Percentiles rank a stretch among this genome's conserved stretches.
phyloP scores from a whole-genome alignment of 2,329 filamentous ascomycete species.

The Colletotrichum sojae region DNA sequence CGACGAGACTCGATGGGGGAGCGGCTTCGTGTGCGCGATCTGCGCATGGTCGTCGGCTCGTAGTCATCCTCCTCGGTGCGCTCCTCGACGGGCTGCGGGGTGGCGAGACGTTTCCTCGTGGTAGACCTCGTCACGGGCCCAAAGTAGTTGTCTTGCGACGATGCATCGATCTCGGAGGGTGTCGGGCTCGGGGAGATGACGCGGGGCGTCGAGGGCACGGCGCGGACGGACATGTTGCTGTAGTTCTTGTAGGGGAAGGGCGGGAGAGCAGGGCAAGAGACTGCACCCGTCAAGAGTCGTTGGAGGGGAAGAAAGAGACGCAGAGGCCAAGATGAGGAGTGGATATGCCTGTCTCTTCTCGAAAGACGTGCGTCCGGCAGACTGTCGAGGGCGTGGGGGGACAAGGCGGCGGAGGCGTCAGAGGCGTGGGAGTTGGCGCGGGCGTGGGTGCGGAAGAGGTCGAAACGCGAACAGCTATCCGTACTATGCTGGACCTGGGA shows the following conservation, averaged over 20 bases:
- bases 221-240: slow-evolving; percentile 64
- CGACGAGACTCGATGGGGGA: slow-evolving; percentile 72
- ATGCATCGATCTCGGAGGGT: slow-evolving; percentile 70
- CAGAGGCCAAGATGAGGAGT: slow-evolving; percentile 63
- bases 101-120: slow-evolving; percentile 68
- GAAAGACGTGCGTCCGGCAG: slow-evolving; percentile 49
- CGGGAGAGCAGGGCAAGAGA: slow-evolving; percentile 70
- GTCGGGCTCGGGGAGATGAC: slow-evolving; percentile 92
- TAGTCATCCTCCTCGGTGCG: slow-evolving; percentile 63
- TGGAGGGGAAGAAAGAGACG: slow-evolving; percentile 60
- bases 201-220: slow-evolving; percentile 83
- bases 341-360: slow-evolving; percentile 68
- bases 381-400: slow-evolving; percentile 23
- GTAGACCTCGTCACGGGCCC: slow-evolving; percentile 85
- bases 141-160: slow-evolving; percentile 74
- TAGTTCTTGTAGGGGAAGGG: slow-evolving; percentile 63
- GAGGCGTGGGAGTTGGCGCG: slow-evolving; percentile 40
- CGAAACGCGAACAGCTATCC: slow-evolving; percentile 43
- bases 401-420: slow-evolving; percentile 42
- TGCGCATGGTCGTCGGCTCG: slow-evolving; percentile 63
- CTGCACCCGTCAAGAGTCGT: slow-evolving; percentile 69
- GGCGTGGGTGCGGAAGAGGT: slow-evolving; percentile 42
- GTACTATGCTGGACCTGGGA: slow-evolving; percentile 48
- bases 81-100: slow-evolving; percentile 70
- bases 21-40: slow-evolving; percentile 79